Evolutionary conservation across 148 eudicot genomes (phyloP).

Genomic region (Camellia japonica): DNA sequence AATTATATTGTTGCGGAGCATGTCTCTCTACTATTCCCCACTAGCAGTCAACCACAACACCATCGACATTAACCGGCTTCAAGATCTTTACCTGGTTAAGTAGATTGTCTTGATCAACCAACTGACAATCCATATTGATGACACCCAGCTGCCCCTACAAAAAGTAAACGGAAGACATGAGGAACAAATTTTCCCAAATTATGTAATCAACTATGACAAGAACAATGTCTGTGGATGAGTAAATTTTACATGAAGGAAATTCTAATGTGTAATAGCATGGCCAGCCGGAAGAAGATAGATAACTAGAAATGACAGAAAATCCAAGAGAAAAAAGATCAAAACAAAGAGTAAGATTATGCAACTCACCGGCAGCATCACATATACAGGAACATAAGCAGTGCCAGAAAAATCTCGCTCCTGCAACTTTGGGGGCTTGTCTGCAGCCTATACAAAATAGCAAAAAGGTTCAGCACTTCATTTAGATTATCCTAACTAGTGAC

Average conservation of each 20-base stretch:
- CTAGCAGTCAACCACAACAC: slow-evolving; percentile 96
- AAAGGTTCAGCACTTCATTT: neutral
- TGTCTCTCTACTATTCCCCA: slow-evolving; percentile 92
- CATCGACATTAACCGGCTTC: slow-evolving; percentile 74
- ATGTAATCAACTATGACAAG: neutral
- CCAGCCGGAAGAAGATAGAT: slow-evolving; percentile 7
- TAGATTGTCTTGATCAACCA: slow-evolving; percentile 61
- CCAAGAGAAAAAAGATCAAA: neutral
- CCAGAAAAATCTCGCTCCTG: slow-evolving; percentile 71
- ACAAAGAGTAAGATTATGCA: neutral
- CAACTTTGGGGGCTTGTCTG: slow-evolving; percentile 26
- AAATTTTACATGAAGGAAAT: neutral
- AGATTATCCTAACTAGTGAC: slow-evolving; percentile 4
- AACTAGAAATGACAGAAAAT: neutral
- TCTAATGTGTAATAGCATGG: neutral
- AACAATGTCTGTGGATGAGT: neutral
- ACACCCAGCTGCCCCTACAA: slow-evolving; percentile 48
- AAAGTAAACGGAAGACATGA: slow-evolving; percentile 21
- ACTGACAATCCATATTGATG: slow-evolving; percentile 63
- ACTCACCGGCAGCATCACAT: slow-evolving; percentile 85
- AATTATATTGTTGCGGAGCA: slow-evolving; percentile 68
- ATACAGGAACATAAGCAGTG: slow-evolving; percentile 74
- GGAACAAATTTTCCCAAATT: slow-evolving; percentile 14
- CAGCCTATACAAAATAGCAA: slow-evolving; percentile 24
- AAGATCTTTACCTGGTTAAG: slow-evolving; percentile 46